Evolutionary conservation across 148 eudicot genomes (phyloP).

Genomic region (Rhododendron mucronatum): DNA sequence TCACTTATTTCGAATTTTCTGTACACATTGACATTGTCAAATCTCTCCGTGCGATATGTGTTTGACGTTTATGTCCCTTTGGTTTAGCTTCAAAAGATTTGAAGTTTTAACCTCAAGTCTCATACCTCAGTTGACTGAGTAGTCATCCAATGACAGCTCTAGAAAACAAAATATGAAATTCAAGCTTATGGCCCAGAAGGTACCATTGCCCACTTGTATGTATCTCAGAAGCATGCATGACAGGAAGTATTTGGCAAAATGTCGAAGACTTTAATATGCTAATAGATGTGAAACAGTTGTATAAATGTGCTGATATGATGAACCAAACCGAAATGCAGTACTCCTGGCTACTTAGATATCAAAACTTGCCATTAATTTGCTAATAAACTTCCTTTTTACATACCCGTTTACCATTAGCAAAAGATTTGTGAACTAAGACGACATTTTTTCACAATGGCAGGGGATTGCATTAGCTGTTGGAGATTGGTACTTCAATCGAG

Average conservation of each 20-base stretch:
- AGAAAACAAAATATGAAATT: background rate
- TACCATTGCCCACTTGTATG: background rate
- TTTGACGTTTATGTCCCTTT: background rate
- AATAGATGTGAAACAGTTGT: background rate
- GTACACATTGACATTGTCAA: background rate
- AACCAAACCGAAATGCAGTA: background rate
- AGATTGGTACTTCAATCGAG: conserved; percentile 79
- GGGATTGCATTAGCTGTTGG: conserved; percentile 70
- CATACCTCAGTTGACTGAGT: background rate
- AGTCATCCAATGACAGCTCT: background rate
- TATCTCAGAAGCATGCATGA: background rate
- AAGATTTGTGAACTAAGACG: background rate
- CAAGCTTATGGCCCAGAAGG: background rate
- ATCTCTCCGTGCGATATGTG: background rate
- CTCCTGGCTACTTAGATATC: background rate
- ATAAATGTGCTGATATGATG: background rate
- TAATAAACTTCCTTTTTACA: background rate
- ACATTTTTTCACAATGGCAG: conserved; percentile 28
- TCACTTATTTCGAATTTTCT: background rate
- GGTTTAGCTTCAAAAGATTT: background rate
- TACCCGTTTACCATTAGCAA: background rate
- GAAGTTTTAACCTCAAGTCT: background rate
- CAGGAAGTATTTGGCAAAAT: background rate
- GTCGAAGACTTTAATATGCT: too few species aligned
- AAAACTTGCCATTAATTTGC: background rate